Evolutionary conservation across 768 basidiomycete genomes (phyloP).

Genomic region (Naganishia randhawae): DNA sequence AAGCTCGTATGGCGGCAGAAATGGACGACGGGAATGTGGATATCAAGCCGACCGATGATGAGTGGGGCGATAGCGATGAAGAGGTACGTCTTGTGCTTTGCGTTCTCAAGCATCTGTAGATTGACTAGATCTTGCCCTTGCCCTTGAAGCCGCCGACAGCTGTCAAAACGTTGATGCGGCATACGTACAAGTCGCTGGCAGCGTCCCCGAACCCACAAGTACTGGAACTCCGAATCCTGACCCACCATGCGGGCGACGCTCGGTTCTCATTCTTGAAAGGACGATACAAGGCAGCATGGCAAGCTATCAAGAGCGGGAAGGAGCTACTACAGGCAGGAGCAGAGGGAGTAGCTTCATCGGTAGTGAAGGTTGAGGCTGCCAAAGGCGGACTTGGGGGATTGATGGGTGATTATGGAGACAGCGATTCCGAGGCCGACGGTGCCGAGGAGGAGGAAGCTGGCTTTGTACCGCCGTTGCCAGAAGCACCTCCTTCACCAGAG

Average conservation of each 20-base stretch:
- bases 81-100: slow-evolving; percentile 55
- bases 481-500: background rate
- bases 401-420: slow-evolving; percentile 56
- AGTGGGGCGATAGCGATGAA: slow-evolving; percentile 68
- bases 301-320: slow-evolving; percentile 55
- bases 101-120: background rate
- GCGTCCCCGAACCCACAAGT: slow-evolving; percentile 73
- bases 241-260: slow-evolving; percentile 73
- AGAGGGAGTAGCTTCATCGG: slow-evolving; percentile 37
- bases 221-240: slow-evolving; percentile 80
- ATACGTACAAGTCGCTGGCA: slow-evolving; percentile 67
- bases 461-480: background rate
- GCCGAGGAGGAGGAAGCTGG: background rate
- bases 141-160: slow-evolving; percentile 52
- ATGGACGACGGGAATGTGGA: slow-evolving; percentile 10
- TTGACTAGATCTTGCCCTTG: background rate
- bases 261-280: slow-evolving; percentile 80
- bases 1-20: background rate
- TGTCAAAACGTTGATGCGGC: slow-evolving; percentile 67
- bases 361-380: slow-evolving; percentile 30
- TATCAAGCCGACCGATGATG: slow-evolving; percentile 52
- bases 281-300: slow-evolving; percentile 68
- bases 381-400: slow-evolving; percentile 32
- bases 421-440: slow-evolving; percentile 12
- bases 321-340: slow-evolving; percentile 25